Evolutionary conservation across 1,284 basidiomycete species (phyloP), one percentile per base, ranked within the genome.

Genomic region (Pseudozyma sp.): DNA sequence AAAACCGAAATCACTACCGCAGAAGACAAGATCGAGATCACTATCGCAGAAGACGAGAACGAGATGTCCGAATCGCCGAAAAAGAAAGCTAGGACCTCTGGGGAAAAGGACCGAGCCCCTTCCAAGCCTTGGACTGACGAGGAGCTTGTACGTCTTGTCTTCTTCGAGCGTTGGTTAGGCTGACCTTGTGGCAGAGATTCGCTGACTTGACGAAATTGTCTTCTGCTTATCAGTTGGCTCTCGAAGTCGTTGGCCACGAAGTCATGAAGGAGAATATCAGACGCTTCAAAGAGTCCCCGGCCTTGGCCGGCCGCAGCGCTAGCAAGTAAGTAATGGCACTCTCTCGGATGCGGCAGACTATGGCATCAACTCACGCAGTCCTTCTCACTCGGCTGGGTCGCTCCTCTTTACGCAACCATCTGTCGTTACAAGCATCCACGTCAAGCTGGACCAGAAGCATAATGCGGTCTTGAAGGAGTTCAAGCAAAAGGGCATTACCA

Each of bases 341-440:
- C 3, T n/a, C n/a, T n/a, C n/a, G n/a, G n/a, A n/a, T n/a, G n/a
- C n/a, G n/a, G n/a, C n/a, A n/a, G n/a, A n/a, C n/a, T n/a, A n/a
- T n/a, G n/a, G n/a, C n/a, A n/a, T n/a, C n/a, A n/a, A n/a, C n/a
- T n/a, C n/a, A n/a, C n/a, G n/a, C n/a, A n/a, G n/a, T n/a, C n/a
- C n/a, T n/a, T n/a, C n/a, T n/a, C n/a, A n/a, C n/a, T n/a, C n/a
- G n/a, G n/a, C n/a, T n/a, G n/a, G n/a, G n/a, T n/a, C n/a, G n/a
- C n/a, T n/a, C n/a, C n/a, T n/a, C n/a, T n/a, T n/a, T n/a, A n/a
- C n/a, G n/a, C n/a, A n/a, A n/a, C n/a, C n/a, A n/a, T n/a, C n/a
- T n/a, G n/a, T n/a, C n/a, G n/a, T 34, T 31, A 40, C 25, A n/a
- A 63, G 60, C n/a, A 45, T 63, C 42, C 11, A 56, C 42, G 21